A percentile compares a stretch with the other conserved stretches of the same genome.
Evolutionary conservation across 352 stramenopile species (phyloP).

Genomic region (Detonula confervacea): DNA sequence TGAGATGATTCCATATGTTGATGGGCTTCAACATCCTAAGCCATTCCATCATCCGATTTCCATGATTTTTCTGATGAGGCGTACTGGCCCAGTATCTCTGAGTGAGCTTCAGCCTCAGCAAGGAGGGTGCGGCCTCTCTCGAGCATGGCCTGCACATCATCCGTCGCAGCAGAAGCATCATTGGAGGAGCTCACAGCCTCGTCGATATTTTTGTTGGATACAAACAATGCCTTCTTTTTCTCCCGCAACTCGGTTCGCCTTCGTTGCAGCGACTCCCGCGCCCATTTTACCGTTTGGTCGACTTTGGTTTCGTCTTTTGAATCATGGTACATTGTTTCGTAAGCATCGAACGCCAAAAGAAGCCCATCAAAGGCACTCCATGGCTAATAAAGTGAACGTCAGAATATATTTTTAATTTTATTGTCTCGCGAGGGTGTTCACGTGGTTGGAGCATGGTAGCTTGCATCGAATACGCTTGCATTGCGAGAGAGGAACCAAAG

Average conservation of each 20-base stretch:
- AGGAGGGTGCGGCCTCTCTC: conserved; percentile 42
- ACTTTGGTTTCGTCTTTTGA: conserved; percentile 4
- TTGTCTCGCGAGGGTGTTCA: too few relatives aligned
- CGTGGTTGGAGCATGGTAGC: too few relatives aligned
- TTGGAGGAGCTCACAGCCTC: too few relatives aligned
- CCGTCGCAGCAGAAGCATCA: not conserved
- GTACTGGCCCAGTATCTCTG: conserved; percentile 39
- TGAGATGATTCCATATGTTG: too few relatives aligned
- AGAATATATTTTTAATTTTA: too few relatives aligned
- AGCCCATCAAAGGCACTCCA: too few relatives aligned
- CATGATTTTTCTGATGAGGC: not conserved
- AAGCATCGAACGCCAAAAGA: too few relatives aligned
- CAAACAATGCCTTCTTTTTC: conserved; percentile 20
- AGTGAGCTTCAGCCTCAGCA: conserved; percentile 35
- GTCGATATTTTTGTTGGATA: conserved; percentile 2
- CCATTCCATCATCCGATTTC: not conserved
- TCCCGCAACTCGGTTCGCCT: conserved; percentile 23
- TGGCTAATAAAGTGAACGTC: too few relatives aligned
- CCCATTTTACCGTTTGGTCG: conserved; percentile 86
- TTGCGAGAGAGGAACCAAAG: too few relatives aligned
- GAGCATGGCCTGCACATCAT: conserved; percentile 13
- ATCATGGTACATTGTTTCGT: not conserved
- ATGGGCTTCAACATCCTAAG: not conserved
- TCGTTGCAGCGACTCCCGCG: conserved; percentile 55
- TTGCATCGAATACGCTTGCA: too few relatives aligned